Percentiles rank a stretch among this genome's conserved stretches.
Evolutionary conservation across 2,329 filamentous ascomycete species (phyloP).

Genomic region (Cladosporium phlei): DNA sequence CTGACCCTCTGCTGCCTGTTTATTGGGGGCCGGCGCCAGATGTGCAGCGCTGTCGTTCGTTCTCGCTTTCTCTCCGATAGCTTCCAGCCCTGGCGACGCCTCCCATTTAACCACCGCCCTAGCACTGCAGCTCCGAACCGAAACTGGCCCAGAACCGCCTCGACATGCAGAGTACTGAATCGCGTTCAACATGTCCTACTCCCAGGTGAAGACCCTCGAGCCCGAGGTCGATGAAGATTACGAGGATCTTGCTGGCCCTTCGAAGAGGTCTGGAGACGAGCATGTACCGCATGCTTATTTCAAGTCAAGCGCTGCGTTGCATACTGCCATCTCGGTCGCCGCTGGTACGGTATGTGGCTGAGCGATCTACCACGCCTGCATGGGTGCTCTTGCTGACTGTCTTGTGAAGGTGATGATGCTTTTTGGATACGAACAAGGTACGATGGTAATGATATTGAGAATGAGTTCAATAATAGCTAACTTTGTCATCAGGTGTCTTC

Average conservation of each 20-base stretch:
- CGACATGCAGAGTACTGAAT: conserved; percentile 28
- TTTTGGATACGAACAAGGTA: conserved; percentile 27
- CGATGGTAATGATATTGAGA: background rate
- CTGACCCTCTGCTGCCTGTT: too few relatives aligned
- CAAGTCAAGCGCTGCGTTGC: conserved; percentile 16
- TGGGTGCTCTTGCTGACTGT: background rate
- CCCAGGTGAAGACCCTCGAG: conserved; percentile 79
- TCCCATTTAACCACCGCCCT: conserved; percentile 4
- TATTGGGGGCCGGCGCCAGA: background rate
- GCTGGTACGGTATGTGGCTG: conserved; percentile 19
- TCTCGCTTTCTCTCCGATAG: background rate
- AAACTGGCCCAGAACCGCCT: background rate
- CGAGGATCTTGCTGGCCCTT: conserved; percentile 90
- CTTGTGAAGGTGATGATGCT: conserved; percentile 19
- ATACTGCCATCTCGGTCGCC: conserved; percentile 24
- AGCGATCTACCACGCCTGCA: background rate
- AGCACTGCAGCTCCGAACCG: conserved; percentile 4
- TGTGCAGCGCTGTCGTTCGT: conserved; percentile 5
- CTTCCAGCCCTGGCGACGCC: conserved; percentile 7
- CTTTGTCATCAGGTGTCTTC: background rate
- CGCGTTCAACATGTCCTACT: conserved; percentile 78
- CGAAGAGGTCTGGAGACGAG: conserved; percentile 57
- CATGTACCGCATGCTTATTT: conserved; percentile 15
- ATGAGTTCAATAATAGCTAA: background rate
- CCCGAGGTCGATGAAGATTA: conserved; percentile 91